A percentile compares a stretch with the other conserved stretches of the same genome.
Evolutionary conservation across 352 stramenopile genomes (phyloP).

Genomic region (Phytophthora pinifolia): DNA sequence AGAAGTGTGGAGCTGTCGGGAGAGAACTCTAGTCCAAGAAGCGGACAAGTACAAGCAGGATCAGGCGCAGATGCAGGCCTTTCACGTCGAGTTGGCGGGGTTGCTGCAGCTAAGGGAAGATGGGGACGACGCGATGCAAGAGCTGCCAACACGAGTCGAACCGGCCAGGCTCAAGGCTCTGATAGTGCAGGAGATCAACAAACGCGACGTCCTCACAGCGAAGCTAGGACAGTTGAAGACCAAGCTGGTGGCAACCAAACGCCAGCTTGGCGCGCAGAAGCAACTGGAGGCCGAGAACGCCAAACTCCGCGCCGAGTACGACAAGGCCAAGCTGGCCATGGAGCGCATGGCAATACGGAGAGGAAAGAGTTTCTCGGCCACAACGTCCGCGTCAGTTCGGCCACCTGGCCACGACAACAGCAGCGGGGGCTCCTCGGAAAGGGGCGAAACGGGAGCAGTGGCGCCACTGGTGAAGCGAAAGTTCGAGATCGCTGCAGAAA

Average conservation of each 20-base stretch:
- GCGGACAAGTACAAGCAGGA: slow-evolving; percentile 15
- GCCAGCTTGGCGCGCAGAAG: slow-evolving; percentile 40
- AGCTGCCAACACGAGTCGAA: slow-evolving; percentile 20
- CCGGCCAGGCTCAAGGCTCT: slow-evolving; percentile 35
- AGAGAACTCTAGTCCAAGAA: slow-evolving; percentile 23
- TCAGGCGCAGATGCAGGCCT: slow-evolving; percentile 23
- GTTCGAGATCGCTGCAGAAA: slow-evolving; percentile 14
- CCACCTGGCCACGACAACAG: slow-evolving; percentile 8
- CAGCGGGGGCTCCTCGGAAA: slow-evolving; percentile 18
- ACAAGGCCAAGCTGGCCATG: slow-evolving; percentile 65
- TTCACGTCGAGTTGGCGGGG: slow-evolving; percentile 41
- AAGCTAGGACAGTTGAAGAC: slow-evolving; percentile 31
- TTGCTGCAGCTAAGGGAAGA: slow-evolving; percentile 29
- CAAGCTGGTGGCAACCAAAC: slow-evolving; percentile 36
- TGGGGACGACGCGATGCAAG: not conserved
- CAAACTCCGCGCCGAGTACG: slow-evolving; percentile 56
- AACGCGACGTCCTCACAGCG: slow-evolving; percentile 22
- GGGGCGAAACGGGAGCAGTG: slow-evolving; percentile 1
- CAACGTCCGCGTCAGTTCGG: slow-evolving; percentile 8
- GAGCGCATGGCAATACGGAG: slow-evolving; percentile 52
- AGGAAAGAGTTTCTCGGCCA: slow-evolving; percentile 21
- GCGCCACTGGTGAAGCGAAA: slow-evolving; percentile 23
- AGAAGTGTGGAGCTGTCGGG: slow-evolving; percentile 31
- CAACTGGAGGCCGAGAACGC: slow-evolving; percentile 52
- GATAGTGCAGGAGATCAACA: slow-evolving; percentile 39